Evolutionary conservation across 164 flowering plant species (phyloP).

Genomic region (Umbellularia californica): DNA sequence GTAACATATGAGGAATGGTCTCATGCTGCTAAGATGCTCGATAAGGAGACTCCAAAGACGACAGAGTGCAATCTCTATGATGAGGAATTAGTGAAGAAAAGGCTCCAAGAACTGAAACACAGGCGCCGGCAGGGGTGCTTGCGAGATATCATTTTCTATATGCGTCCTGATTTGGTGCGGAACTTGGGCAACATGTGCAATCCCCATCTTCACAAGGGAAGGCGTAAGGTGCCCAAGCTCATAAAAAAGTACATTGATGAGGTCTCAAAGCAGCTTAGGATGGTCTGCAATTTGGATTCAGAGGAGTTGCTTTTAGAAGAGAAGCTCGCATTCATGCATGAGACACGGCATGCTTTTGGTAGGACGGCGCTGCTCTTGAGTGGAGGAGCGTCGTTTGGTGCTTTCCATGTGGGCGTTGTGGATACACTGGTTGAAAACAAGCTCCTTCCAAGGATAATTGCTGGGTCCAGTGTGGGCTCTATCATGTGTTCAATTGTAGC

Average conservation of each 20-base stretch:
- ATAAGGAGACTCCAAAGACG: conserved; percentile 71
- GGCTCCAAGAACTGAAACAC: conserved; percentile 73
- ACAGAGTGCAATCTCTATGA: conserved; percentile 75
- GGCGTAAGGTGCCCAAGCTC: conserved; percentile 83
- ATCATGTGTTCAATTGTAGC: conserved; percentile 88
- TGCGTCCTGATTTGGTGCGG: conserved; percentile 89
- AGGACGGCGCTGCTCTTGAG: conserved; percentile 90
- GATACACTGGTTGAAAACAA: conserved; percentile 87
- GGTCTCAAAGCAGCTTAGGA: conserved; percentile 78
- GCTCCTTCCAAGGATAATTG: conserved; percentile 79
- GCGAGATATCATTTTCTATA: conserved; percentile 83
- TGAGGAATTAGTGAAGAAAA: conserved; percentile 78
- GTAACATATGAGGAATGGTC: conserved; percentile 96
- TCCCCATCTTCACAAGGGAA: conserved; percentile 90
- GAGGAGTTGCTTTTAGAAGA: conserved; percentile 87
- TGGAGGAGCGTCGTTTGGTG: conserved; percentile 96
- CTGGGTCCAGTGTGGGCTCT: conserved; percentile 97
- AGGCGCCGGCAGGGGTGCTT: conserved; percentile 78
- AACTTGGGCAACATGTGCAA: conserved; percentile 96
- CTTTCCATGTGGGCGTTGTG: conserved; percentile 91
- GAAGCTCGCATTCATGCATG: conserved; percentile 93
- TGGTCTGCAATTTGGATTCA: conserved; percentile 85
- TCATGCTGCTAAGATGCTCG: conserved; percentile 95
- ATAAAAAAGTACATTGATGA: conserved; percentile 96
- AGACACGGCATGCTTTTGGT: conserved; percentile 94